phyloP scores from a whole-genome alignment of 2,329 filamentous ascomycete species.

The Whalleya microplaca region DNA sequence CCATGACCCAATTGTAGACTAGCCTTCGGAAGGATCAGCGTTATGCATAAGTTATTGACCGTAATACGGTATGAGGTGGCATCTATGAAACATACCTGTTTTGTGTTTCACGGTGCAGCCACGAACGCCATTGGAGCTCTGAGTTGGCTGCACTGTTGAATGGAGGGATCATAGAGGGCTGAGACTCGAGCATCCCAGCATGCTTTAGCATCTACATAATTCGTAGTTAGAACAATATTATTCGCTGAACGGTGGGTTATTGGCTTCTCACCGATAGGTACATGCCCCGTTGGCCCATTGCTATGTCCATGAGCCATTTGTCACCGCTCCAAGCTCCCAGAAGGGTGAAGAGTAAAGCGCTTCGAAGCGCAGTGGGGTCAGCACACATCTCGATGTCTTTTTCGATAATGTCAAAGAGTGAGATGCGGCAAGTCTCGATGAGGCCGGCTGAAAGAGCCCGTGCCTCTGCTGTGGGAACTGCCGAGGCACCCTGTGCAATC shows the following conservation, averaged over 20 bases:
- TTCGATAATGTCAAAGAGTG: slow-evolving; percentile 72
- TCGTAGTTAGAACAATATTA: slow-evolving; percentile 7
- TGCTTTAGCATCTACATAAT: slow-evolving; percentile 65
- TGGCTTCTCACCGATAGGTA: slow-evolving; percentile 61
- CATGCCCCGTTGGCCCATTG: slow-evolving; percentile 75
- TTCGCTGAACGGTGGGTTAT: background rate
- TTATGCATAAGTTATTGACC: slow-evolving; percentile 12
- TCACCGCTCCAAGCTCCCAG: slow-evolving; percentile 75
- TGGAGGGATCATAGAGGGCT: slow-evolving; percentile 48
- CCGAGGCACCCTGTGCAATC: slow-evolving; percentile 71
- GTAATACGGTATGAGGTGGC: slow-evolving; percentile 16
- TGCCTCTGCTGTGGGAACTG: slow-evolving; percentile 67
- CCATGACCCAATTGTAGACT: slow-evolving; percentile 76
- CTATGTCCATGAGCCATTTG: slow-evolving; percentile 78
- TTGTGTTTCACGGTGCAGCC: slow-evolving; percentile 66
- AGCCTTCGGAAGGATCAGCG: slow-evolving; percentile 50
- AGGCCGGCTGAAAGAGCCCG: slow-evolving; percentile 68
- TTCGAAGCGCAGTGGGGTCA: slow-evolving; percentile 66
- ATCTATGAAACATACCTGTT: slow-evolving; percentile 56
- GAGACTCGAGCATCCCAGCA: slow-evolving; percentile 66
- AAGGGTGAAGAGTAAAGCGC: slow-evolving; percentile 68
- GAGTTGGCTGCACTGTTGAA: slow-evolving; percentile 47
- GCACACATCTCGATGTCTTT: slow-evolving; percentile 71
- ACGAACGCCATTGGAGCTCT: slow-evolving; percentile 63
- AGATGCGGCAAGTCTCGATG: slow-evolving; percentile 73